Base-by-base conservation (phyloP, 1,284 basidiomycete species). In the Takashimella koratensis region DNA sequence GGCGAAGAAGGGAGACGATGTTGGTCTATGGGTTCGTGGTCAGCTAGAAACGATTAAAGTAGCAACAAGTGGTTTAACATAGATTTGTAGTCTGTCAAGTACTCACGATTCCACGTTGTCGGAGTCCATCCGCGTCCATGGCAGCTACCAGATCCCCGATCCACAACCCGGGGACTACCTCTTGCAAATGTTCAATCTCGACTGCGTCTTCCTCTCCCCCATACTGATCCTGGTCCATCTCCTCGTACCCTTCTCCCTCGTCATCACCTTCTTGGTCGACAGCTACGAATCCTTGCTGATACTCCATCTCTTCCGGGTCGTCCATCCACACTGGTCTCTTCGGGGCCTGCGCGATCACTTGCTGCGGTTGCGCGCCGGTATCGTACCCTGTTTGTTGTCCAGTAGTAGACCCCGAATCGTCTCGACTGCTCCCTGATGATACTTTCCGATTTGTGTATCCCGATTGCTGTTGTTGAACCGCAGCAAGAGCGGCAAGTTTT, bases 61-160 rank as follows among this genome's bases (percentile, higher is more conserved):
- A n/a, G n/a, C n/a, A n/a, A n/a, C n/a, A n/a, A n/a, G n/a, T n/a
- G n/a, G n/a, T n/a, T n/a, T n/a, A n/a, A n/a, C n/a, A n/a, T n/a
- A n/a, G n/a, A n/a, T n/a, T n/a, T n/a, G n/a, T n/a, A n/a, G n/a
- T n/a, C n/a, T n/a, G n/a, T n/a, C n/a, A n/a, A n/a, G n/a, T 12
- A 70, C 74, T 59, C 57, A 75, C 70, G 40, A 76, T 75, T 30
- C 71, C 67, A 20, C 62, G 54, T 51, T 66, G 57, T 43, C 67
- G 52, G 23, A 77, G 49, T 10, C 62, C 66, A n/a, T 66, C 56
- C 2, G 44, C 59, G 49, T 77, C 74, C 60, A 71, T 71, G 0
- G 76, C 75, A 48, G 72, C 64, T 1, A 73, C 63, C 16, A 77
- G 59, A 60, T 77, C 74, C 6, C 76, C 76, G 13, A 77, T 68